A percentile compares a stretch with the other conserved stretches of the same genome.
Conservation (phyloP, 176 grass and related monocot species). For the Bolboschoenus planiculmis region DNA sequence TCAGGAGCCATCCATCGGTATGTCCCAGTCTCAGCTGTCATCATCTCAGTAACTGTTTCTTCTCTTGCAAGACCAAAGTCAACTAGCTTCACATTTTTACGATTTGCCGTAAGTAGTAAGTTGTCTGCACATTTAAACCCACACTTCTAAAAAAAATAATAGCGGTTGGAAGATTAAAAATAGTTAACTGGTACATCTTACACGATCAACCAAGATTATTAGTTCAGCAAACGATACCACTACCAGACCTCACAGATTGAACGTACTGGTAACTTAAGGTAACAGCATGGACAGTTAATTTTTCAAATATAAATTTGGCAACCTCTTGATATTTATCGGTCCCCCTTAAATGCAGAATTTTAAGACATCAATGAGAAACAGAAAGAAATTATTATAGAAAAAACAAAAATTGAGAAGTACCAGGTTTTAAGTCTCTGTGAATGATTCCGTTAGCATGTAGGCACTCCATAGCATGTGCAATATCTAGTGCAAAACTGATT, state of each 20-base stretch:
- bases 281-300: neutral
- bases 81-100: constrained; percentile 93
- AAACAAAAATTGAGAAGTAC: constrained; percentile 15
- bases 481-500: constrained; percentile 73
- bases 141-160: neutral
- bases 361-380: neutral
- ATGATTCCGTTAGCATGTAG: constrained; percentile 95
- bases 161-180: neutral
- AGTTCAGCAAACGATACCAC: neutral
- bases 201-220: neutral
- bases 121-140: constrained; percentile 65
- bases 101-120: constrained; percentile 94
- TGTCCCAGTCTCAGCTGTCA: constrained; percentile 98
- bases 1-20: constrained; percentile 99
- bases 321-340: neutral
- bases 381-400: neutral
- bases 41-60: constrained; percentile 99
- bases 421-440: constrained; percentile 96
- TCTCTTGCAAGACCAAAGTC: constrained; percentile 99
- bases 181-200: neutral
- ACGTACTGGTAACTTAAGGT: neutral
- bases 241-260: neutral
- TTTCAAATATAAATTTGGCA: neutral
- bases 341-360: neutral
- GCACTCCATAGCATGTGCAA: constrained; percentile 96